A percentile compares a stretch with the other conserved stretches of the same genome.
Evolutionary conservation across 140 eudicot species (phyloP).

Genomic region (Oenanthe javanica): DNA sequence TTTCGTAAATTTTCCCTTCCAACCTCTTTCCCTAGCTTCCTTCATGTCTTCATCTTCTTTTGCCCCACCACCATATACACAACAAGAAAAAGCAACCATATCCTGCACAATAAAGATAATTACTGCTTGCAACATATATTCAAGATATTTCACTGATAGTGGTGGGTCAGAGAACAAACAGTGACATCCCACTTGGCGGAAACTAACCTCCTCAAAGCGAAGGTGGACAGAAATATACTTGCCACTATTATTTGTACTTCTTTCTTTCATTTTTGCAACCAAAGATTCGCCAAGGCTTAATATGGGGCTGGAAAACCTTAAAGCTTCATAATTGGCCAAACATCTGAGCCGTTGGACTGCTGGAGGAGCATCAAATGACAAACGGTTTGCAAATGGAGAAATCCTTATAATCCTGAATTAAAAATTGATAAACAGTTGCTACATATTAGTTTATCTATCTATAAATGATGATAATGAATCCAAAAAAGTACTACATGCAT

Average conservation of each 20-base stretch:
- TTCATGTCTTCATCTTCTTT: slow-evolving; percentile 76
- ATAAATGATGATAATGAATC: neutral
- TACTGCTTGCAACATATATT: neutral
- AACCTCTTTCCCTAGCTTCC: slow-evolving; percentile 96
- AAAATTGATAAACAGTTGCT: slow-evolving; percentile 3
- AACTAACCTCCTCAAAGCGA: slow-evolving; percentile 93
- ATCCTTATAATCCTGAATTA: slow-evolving; percentile 75
- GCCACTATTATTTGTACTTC: slow-evolving; percentile 70
- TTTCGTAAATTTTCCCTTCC: slow-evolving; percentile 94
- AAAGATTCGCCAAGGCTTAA: slow-evolving; percentile 54
- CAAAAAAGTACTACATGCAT: neutral
- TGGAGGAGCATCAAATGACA: slow-evolving; percentile 97
- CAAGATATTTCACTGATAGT: neutral
- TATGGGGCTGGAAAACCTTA: slow-evolving; percentile 72
- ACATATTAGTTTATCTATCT: neutral
- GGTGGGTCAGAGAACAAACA: neutral
- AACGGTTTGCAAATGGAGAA: slow-evolving; percentile 95
- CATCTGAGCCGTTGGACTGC: slow-evolving; percentile 90
- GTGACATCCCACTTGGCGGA: neutral
- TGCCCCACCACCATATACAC: slow-evolving; percentile 87
- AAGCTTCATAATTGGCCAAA: slow-evolving; percentile 92
- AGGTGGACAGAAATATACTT: slow-evolving; percentile 95
- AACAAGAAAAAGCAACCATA: slow-evolving; percentile 98
- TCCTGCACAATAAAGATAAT: slow-evolving; percentile 42
- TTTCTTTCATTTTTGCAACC: slow-evolving; percentile 84